These are phyloP conservation scores for Saccharomyces hybrid DNA, from an alignment of 1,139 yeast genomes.

Conservation along the genomic window DNA sequence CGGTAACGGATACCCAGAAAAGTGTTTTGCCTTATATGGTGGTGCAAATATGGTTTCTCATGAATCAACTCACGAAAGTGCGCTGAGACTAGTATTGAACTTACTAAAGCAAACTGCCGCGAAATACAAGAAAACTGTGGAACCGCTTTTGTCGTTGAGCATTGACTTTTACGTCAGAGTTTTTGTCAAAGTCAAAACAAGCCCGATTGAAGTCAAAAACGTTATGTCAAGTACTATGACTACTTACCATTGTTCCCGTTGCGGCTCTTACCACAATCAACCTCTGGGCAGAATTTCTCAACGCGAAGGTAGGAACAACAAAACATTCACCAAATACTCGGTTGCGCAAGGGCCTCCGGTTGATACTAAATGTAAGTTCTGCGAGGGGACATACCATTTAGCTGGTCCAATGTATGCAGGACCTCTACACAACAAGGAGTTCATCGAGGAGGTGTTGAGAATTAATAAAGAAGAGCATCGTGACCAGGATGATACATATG, in stretches of 20 bases:
- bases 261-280: slow-evolving; percentile 67
- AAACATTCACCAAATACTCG: slow-evolving; percentile 41
- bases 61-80: slow-evolving; percentile 90
- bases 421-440: slow-evolving; percentile 57
- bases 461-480: slow-evolving; percentile 45
- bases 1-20: slow-evolving; percentile 93
- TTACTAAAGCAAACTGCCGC: slow-evolving; percentile 81
- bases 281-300: slow-evolving; percentile 58
- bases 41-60: slow-evolving; percentile 72
- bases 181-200: slow-evolving; percentile 65
- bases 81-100: slow-evolving; percentile 72
- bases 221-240: slow-evolving; percentile 68
- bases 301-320: slow-evolving; percentile 30
- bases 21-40: slow-evolving; percentile 93
- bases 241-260: slow-evolving; percentile 80
- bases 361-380: slow-evolving; percentile 54
- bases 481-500: slow-evolving; percentile 44
- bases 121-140: slow-evolving; percentile 76
- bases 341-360: slow-evolving; percentile 53
- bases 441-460: slow-evolving; percentile 54
- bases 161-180: slow-evolving; percentile 90
- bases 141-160: slow-evolving; percentile 75
- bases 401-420: slow-evolving; percentile 99
- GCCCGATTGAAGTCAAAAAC: slow-evolving; percentile 76
- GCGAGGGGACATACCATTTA: slow-evolving; percentile 62